A percentile compares a stretch with the other conserved stretches of the same genome.
These are phyloP conservation scores for Globisporangium takayamanum DNA, from an alignment of 352 stramenopile genomes.

Conservation along the genomic window DNA sequence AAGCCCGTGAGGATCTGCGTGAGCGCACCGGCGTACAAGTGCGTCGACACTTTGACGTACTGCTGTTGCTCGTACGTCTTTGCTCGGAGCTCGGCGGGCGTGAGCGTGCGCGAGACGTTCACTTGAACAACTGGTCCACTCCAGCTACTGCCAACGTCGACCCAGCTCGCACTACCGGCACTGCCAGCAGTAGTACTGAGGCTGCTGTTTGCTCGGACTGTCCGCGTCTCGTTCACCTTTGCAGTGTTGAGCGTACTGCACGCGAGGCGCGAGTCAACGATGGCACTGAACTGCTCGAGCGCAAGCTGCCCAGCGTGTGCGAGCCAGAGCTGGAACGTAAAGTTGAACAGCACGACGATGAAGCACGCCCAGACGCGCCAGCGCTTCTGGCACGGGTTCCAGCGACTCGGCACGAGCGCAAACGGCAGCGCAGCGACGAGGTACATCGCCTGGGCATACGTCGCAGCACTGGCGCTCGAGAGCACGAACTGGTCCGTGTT, in stretches of 20 bases:
- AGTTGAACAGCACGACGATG: constrained; percentile 74
- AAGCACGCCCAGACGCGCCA: constrained; percentile 72
- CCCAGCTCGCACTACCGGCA: constrained; percentile 1
- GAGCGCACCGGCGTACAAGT: constrained; percentile 52
- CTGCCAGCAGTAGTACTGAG: background rate
- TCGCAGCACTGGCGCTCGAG: constrained; percentile 28
- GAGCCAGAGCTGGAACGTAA: constrained; percentile 73
- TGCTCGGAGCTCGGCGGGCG: constrained; percentile 1
- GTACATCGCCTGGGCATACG: constrained; percentile 70
- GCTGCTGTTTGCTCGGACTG: constrained; percentile 1
- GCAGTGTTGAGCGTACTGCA: constrained; percentile 26
- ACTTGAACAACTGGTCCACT: constrained; percentile 9
- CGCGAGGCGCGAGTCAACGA: constrained; percentile 30
- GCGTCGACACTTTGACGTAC: constrained; percentile 29
- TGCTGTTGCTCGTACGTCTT: constrained; percentile 27
- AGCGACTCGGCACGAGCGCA: constrained; percentile 47
- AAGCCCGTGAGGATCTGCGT: constrained; percentile 64
- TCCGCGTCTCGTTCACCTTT: background rate
- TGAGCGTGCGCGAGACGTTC: constrained; percentile 14
- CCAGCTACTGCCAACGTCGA: constrained; percentile 20
- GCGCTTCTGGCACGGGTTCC: constrained; percentile 67
- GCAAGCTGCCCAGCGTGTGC: constrained; percentile 50
- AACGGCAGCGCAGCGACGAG: constrained; percentile 68
- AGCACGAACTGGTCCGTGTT: constrained; percentile 70
- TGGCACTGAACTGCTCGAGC: constrained; percentile 28